Evolutionary conservation across 257 asterid species (phyloP).

Genomic region (Fraxinus americana): DNA sequence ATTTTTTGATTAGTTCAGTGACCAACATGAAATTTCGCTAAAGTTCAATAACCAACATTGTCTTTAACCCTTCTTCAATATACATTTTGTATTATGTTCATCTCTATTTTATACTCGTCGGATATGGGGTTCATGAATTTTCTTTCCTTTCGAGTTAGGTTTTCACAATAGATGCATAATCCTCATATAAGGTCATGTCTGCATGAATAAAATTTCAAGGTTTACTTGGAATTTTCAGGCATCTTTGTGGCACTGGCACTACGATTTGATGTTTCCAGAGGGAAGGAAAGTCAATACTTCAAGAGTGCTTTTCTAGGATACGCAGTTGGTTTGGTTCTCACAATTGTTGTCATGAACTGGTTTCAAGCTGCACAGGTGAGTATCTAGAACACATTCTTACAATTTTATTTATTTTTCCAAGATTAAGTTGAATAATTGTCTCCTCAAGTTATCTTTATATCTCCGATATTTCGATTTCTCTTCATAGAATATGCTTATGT

Average conservation of each 20-base stretch:
- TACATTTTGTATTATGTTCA: neutral
- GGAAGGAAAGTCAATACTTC: conserved; percentile 73
- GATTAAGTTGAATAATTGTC: neutral
- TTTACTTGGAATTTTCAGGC: conserved; percentile 51
- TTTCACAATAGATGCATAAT: neutral
- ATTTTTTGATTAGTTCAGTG: neutral
- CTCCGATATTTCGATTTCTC: conserved; percentile 15
- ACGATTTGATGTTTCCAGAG: conserved; percentile 92
- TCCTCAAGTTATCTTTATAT: neutral
- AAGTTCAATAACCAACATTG: neutral
- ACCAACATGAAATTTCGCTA: neutral
- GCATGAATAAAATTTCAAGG: neutral
- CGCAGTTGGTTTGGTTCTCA: conserved; percentile 62
- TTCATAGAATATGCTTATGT: conserved; percentile 13
- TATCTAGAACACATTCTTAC: neutral
- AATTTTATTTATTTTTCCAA: neutral
- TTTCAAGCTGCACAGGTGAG: conserved; percentile 97
- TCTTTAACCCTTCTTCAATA: neutral
- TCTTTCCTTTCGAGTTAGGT: neutral
- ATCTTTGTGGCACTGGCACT: conserved; percentile 95
- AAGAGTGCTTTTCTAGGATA: conserved; percentile 92
- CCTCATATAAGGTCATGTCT: neutral
- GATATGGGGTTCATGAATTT: neutral
- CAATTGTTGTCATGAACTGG: conserved; percentile 96
- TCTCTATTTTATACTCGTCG: neutral